Conservation (phyloP, 2,329 filamentous ascomycete genomes). For the Botryosphaeria dothidea region DNA sequence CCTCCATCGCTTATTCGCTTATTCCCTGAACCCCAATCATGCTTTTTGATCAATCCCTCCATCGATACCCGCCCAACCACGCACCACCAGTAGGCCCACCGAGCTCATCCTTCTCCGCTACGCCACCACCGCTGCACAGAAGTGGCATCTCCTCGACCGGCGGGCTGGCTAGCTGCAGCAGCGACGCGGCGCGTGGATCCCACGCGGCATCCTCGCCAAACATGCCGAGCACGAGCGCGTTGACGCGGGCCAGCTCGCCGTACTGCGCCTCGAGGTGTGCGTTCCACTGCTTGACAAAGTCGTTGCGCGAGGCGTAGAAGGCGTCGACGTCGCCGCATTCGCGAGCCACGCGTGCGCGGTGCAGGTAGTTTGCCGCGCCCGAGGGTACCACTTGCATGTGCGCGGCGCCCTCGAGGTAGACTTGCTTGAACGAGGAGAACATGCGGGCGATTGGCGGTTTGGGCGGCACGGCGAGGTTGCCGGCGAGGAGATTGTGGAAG, state of each 20-base stretch:
- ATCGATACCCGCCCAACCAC: background rate
- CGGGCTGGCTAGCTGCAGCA: background rate
- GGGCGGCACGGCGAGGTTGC: constrained; percentile 18
- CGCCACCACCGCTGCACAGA: background rate
- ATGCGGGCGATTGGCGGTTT: constrained; percentile 32
- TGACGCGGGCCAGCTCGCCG: background rate
- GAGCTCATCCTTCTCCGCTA: background rate
- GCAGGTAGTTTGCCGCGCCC: constrained; percentile 28
- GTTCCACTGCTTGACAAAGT: constrained; percentile 33
- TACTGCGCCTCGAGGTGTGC: constrained; percentile 25
- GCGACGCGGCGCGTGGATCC: background rate
- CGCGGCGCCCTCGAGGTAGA: constrained; percentile 28
- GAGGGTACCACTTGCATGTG: constrained; percentile 24
- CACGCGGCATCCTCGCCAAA: background rate
- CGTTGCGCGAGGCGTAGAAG: constrained; percentile 30
- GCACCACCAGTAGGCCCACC: background rate
- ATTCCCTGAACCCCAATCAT: too few species aligned
- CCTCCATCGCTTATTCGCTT: background rate
- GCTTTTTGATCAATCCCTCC: background rate
- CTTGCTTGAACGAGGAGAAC: constrained; percentile 36
- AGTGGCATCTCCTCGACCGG: background rate
- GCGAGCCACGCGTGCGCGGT: constrained; percentile 36
- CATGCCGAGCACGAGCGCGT: background rate
- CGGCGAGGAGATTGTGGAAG: constrained; percentile 27
- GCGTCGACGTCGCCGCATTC: constrained; percentile 33